A percentile compares a stretch with the other conserved stretches of the same genome.
Conservation (phyloP, 306 rosid species). For the Quercus dentata region DNA sequence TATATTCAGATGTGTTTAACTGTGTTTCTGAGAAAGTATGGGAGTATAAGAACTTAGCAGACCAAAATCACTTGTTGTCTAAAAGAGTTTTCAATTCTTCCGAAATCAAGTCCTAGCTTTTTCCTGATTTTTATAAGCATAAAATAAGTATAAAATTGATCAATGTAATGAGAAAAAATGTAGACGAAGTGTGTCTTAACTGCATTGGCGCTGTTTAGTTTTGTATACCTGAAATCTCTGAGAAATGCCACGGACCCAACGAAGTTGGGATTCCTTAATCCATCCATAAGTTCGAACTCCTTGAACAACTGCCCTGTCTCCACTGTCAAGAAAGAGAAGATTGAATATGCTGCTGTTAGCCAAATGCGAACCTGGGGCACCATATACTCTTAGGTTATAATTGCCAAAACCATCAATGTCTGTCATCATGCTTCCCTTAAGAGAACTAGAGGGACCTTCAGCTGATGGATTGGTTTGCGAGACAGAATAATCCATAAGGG, state of each 20-base stretch:
- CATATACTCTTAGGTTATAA: slow-evolving; percentile 61
- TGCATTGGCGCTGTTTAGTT: slow-evolving; percentile 2
- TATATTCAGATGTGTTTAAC: background rate
- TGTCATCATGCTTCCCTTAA: slow-evolving; percentile 21
- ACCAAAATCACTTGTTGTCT: background rate
- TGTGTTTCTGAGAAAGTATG: background rate
- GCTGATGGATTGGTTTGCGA: slow-evolving; percentile 56
- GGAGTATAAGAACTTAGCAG: background rate
- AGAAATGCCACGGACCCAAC: slow-evolving; percentile 66
- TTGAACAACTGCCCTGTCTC: slow-evolving; percentile 57
- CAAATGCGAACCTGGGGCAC: slow-evolving; percentile 73
- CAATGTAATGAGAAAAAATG: background rate
- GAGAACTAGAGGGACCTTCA: slow-evolving; percentile 21
- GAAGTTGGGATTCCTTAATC: slow-evolving; percentile 88
- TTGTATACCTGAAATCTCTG: slow-evolving; percentile 55
- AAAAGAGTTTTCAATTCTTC: background rate
- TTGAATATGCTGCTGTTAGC: slow-evolving; percentile 75
- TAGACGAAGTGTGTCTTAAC: slow-evolving; percentile 6
- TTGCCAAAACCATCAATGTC: slow-evolving; percentile 86
- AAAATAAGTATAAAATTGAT: background rate
- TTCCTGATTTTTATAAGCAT: background rate
- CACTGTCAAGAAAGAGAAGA: slow-evolving; percentile 92
- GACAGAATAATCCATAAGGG: slow-evolving; percentile 90
- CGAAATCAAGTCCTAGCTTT: background rate
- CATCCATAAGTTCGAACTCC: slow-evolving; percentile 81